Evolutionary conservation across 2,329 filamentous ascomycete genomes (phyloP), one percentile per base, ranked within the genome.

Genomic region (Cercospora canescens): DNA sequence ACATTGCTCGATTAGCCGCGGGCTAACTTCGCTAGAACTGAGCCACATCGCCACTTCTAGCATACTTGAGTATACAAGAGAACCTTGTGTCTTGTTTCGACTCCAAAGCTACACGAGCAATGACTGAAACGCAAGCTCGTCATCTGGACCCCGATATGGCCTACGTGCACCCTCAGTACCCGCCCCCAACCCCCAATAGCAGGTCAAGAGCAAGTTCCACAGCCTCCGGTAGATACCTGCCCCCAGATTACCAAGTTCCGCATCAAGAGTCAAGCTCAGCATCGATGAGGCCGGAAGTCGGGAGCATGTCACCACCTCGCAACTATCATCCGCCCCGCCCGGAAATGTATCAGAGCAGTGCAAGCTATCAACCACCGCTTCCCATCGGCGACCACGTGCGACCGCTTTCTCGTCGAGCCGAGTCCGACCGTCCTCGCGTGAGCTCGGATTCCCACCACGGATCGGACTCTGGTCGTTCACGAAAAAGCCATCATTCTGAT

Each of bases 221-320:
- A 24, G 64, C 59, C 2, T 66, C 64, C 52, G 60, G 59, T 41
- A 66, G 21, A 66, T 66, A 66, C 26, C 9, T 66, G 14, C 64
- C 64, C 26, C 37, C 54, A 32, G 54, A 28, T 11, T 62, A 62
- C 30, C 54, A 58, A 11, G 28, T 45, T 56, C 35, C 32, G 18
- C 28, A 34, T 28, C 60, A 63, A 32, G 24, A 55, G 12, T 18
- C 41, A 32, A 58, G 26, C 24, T 30, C 48, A 16, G 30, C 48
- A 30, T 56, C 48, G 21, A 35, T 58, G 55, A 59, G 18, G 24
- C 62, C 62, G 48, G 54, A 58, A 52, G n/a, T 34, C 37, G 35
- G 52, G 12, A 32, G n/a, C 6, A 58, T 59, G 39, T 58, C 45
- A 37, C 62, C 62, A 26, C 24, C 62, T 12, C 54, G 54, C 21